These are phyloP conservation scores for Oldenlandia corymbosa DNA, from an alignment of 257 asterid species.

Conservation along the genomic window DNA sequence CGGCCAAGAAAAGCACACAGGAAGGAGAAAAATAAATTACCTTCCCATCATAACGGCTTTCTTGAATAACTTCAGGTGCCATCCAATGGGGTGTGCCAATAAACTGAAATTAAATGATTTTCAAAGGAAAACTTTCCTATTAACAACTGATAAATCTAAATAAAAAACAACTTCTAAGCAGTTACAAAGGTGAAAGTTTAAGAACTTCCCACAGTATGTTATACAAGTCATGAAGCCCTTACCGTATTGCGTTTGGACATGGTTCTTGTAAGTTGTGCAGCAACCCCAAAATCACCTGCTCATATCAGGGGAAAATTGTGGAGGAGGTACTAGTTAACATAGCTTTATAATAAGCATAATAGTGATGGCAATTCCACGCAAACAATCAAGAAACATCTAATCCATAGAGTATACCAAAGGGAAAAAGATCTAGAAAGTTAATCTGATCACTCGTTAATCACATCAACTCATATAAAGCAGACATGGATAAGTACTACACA, in stretches of 20 bases:
- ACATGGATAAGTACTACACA: not conserved
- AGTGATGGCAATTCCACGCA: not conserved
- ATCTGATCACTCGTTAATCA: not conserved
- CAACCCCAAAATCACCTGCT: conserved; percentile 99
- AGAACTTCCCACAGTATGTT: not conserved
- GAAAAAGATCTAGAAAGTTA: not conserved
- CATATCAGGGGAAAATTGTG: conserved; percentile 11
- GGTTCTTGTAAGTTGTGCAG: conserved; percentile 97
- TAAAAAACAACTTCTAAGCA: not conserved
- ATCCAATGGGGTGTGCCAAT: conserved; percentile 99
- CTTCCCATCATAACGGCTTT: conserved; percentile 98
- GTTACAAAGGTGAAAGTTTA: not conserved
- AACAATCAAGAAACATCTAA: not conserved
- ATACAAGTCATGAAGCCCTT: not conserved
- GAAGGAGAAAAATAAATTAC: conserved; percentile 28
- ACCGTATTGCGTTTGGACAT: conserved; percentile 99
- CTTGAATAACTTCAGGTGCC: conserved; percentile 99
- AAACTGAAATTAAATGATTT: conserved; percentile 40
- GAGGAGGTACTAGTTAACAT: conserved; percentile 2
- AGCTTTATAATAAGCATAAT: not conserved
- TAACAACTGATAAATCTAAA: not conserved
- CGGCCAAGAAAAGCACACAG: conserved; percentile 3
- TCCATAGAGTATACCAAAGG: not conserved
- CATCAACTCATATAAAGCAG: not conserved
- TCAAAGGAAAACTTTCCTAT: not conserved